Percentiles rank a stretch among this genome's conserved stretches.
Evolutionary conservation across 805 yeast species (phyloP).

Genomic region (Wickerhamomyces xylosicus): DNA sequence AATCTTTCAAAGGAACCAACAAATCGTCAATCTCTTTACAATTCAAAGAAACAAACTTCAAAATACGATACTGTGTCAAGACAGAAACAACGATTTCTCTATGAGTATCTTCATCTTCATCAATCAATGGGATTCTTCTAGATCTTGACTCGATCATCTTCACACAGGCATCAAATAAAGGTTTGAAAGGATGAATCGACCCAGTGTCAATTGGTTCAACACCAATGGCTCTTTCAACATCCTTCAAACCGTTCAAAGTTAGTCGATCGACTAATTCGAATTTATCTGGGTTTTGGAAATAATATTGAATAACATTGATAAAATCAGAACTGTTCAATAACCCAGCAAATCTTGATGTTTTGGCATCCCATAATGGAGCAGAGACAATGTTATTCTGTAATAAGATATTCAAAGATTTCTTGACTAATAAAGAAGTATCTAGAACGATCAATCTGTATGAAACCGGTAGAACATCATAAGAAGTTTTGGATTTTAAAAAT

Average conservation of each 20-base stretch:
- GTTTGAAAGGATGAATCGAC: conserved; percentile 83
- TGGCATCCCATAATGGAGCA: conserved; percentile 94
- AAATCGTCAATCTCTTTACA: conserved; percentile 89
- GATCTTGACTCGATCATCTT: conserved; percentile 85
- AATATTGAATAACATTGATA: conserved; percentile 90
- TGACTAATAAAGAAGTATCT: conserved; percentile 83
- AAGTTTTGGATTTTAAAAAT: conserved; percentile 81
- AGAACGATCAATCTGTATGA: conserved; percentile 86
- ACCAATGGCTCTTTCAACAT: conserved; percentile 80
- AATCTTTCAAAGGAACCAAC: conserved; percentile 60
- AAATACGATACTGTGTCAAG: conserved; percentile 88
- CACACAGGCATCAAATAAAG: conserved; percentile 86
- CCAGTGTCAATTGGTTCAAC: conserved; percentile 79
- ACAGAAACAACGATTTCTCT: conserved; percentile 93
- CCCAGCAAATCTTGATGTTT: conserved; percentile 87
- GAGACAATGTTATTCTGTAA: conserved; percentile 91
- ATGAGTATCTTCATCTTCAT: conserved; percentile 84
- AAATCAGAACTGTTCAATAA: conserved; percentile 86
- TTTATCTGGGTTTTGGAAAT: conserved; percentile 80
- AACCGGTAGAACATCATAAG: conserved; percentile 95
- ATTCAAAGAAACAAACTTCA: conserved; percentile 90
- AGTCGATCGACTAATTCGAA: conserved; percentile 80
- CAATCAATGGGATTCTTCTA: conserved; percentile 88
- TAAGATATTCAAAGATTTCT: conserved; percentile 81
- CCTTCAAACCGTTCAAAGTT: conserved; percentile 75